Percentiles rank a stretch among this genome's conserved stretches.
These are phyloP conservation scores for Sporopachydermia cereana DNA, from an alignment of 1,139 yeast species.

Conservation along the genomic window DNA sequence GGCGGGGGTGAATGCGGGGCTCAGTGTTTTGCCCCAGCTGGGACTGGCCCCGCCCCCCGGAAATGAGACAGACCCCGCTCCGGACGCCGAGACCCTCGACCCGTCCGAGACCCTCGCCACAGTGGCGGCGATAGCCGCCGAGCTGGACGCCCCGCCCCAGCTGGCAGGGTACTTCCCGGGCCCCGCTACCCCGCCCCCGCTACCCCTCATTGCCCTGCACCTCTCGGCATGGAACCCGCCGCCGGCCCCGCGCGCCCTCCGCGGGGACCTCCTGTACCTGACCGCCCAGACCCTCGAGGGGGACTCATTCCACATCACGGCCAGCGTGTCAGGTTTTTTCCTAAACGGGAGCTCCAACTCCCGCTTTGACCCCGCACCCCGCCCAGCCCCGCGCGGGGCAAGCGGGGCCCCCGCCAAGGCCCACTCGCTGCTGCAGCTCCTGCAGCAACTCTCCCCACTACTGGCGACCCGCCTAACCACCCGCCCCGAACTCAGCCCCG, in stretches of 20 bases:
- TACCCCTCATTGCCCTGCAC: conserved; percentile 30
- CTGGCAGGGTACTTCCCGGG: conserved; percentile 7
- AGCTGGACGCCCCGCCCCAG: conserved; percentile 8
- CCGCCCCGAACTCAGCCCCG: conserved; percentile 31
- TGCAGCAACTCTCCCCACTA: conserved; percentile 43
- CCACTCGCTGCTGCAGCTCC: conserved; percentile 40
- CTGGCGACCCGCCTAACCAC: conserved; percentile 32
- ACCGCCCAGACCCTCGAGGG: conserved; percentile 70
- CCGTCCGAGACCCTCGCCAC: conserved; percentile 12
- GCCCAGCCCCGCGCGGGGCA: conserved; percentile 25
- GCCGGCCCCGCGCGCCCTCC: conserved; percentile 36
- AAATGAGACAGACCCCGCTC: conserved; percentile 16
- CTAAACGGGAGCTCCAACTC: conserved; percentile 57
- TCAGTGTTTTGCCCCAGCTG: conserved; percentile 26
- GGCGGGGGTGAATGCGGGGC: conserved; percentile 26
- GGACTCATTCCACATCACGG: conserved; percentile 67
- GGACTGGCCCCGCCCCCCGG: conserved; percentile 18
- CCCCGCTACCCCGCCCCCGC: background rate
- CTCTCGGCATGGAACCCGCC: conserved; percentile 87
- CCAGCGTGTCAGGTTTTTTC: conserved; percentile 67
- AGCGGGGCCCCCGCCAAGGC: conserved; percentile 16
- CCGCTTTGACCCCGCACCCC: conserved; percentile 56
- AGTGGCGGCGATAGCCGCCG: conserved; percentile 10
- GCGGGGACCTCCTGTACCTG: conserved; percentile 76
- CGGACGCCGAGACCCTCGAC: conserved; percentile 17